These are phyloP conservation scores for Tremella mesenterica DNA, from an alignment of 768 basidiomycete genomes.

Conservation along the genomic window DNA sequence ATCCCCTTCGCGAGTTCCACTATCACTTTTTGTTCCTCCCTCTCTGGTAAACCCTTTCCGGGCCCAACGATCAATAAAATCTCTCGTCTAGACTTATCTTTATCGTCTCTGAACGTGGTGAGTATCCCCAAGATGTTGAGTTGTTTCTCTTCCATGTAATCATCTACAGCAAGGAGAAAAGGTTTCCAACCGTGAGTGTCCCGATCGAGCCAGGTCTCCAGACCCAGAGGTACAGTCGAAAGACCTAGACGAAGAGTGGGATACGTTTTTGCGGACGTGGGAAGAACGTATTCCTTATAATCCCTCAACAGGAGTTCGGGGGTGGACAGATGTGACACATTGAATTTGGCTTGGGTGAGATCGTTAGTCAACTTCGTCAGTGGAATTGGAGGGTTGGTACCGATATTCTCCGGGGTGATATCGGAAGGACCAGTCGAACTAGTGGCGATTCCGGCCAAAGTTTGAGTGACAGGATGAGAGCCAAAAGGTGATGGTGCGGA, in stretches of 20 bases:
- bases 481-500: slow-evolving; percentile 38
- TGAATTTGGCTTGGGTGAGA: slow-evolving; percentile 56
- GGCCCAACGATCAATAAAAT: slow-evolving; percentile 58
- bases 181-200: slow-evolving; percentile 23
- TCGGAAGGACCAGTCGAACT: background rate
- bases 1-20: slow-evolving; percentile 54
- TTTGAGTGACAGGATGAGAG: slow-evolving; percentile 12
- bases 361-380: slow-evolving; percentile 46
- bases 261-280: slow-evolving; percentile 48
- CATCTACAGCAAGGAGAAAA: slow-evolving; percentile 47
- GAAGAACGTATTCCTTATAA: slow-evolving; percentile 74
- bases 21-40: slow-evolving; percentile 46
- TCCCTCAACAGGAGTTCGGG: slow-evolving; percentile 83
- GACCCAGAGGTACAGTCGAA: slow-evolving; percentile 66
- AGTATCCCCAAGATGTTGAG: slow-evolving; percentile 69
- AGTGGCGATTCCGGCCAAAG: background rate
- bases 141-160: slow-evolving; percentile 60
- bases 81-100: slow-evolving; percentile 58
- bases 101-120: slow-evolving; percentile 54
- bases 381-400: slow-evolving; percentile 3
- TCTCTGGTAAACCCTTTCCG: slow-evolving; percentile 31
- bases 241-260: slow-evolving; percentile 59
- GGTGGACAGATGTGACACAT: slow-evolving; percentile 59
- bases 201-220: slow-evolving; percentile 53
- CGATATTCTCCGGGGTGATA: background rate